Conservation (phyloP, 2,329 filamentous ascomycete species). For the Colletotrichum kahawae region DNA sequence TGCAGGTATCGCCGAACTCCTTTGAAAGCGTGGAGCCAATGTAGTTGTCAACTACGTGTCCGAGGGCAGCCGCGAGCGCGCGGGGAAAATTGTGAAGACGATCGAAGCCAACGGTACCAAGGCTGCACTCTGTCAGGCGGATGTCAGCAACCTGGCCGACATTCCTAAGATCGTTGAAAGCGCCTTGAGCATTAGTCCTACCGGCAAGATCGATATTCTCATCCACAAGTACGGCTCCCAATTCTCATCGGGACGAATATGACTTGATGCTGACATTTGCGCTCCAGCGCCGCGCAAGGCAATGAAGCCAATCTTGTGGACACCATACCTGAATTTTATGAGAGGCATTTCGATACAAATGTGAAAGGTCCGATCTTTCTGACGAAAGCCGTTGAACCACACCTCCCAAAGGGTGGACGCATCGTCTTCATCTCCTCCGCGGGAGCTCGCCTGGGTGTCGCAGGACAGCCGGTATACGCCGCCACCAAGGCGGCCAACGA, state of each 20-base stretch:
- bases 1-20: constrained; percentile 66
- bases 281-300: background rate
- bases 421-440: constrained; percentile 38
- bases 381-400: constrained; percentile 31
- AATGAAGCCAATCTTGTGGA: background rate
- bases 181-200: constrained; percentile 23
- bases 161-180: constrained; percentile 24
- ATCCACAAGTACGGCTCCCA: constrained; percentile 25
- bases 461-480: constrained; percentile 34
- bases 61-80: constrained; percentile 20
- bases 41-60: constrained; percentile 26
- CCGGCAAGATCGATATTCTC: constrained; percentile 29
- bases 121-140: constrained; percentile 20
- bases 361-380: constrained; percentile 29
- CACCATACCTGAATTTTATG: background rate
- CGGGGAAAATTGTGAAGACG: constrained; percentile 20
- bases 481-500: constrained; percentile 38
- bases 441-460: constrained; percentile 31
- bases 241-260: background rate
- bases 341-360: background rate
- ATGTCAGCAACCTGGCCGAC: constrained; percentile 20
- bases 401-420: constrained; percentile 33
- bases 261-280: background rate
- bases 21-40: constrained; percentile 61
- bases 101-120: constrained; percentile 23